Base-by-base conservation (phyloP, 257 asterid genomes). In the Nyctanthes arbortristis region DNA sequence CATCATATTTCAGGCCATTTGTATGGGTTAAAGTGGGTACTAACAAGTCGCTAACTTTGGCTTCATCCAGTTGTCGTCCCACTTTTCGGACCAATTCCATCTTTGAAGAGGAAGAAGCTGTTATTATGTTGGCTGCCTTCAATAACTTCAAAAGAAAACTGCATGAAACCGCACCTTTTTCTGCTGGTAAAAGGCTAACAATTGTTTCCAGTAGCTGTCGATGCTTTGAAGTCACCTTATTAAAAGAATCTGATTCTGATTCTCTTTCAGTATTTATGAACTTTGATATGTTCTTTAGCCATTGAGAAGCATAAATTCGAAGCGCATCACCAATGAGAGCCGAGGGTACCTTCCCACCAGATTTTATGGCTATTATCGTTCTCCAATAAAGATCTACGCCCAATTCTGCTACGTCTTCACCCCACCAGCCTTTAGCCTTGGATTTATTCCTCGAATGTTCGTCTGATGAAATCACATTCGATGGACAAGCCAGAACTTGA, bases 301-400 rank as follows among this genome's bases (percentile, higher is more conserved):
- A 91, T 49, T 84, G 84, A 4, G 92, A 81, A 0, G 91, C 90
- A 35, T 88, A 92, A 5, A 88, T 68, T 49, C 91, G 62, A 70
- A 92, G 73, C 0, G 96, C 96, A n/a, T 92, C 96, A 11, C 97
- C 96, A 1, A 92, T 68, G 12, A 81, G 82, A 66, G 40, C 72
- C 0, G 95, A 61, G 4, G 92, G 85, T 0, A 88, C 86, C 60
- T 70, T 92, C 34, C 95, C 97, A 10, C 90, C 80, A 3, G 96
- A 90, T 79, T 88, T 88, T 16, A 90, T 72, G 25, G 90, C 93
- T 25, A 88, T 82, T 93, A 90, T 85, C 1, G 89, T 77, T 78
- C 98, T 82, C 95, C 97, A 92, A n/a, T 92, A 92, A 22, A 89
- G 85, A 73, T 90, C 98, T 33, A 92, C 84, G 39, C 88, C 89